Conservation (phyloP, 768 basidiomycete species). For the Daedaleopsis nitida region DNA sequence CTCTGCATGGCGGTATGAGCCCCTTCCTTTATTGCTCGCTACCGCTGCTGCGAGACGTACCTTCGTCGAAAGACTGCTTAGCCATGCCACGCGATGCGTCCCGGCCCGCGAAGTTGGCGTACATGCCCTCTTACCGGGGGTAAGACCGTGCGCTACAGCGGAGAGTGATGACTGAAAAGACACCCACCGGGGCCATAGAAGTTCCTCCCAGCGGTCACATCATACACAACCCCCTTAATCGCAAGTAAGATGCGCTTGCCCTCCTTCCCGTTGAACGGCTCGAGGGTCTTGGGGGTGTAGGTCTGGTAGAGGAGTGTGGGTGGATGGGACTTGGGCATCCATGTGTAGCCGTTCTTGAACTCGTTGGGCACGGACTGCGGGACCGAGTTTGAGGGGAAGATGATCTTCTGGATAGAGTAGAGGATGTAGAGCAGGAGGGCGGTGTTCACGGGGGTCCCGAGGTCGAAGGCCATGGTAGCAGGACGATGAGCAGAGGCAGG, state of each 20-base stretch:
- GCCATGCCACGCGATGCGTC: slow-evolving; percentile 98
- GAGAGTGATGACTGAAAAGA: neutral
- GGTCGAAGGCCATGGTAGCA: slow-evolving; percentile 40
- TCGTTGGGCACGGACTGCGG: slow-evolving; percentile 58
- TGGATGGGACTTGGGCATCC: slow-evolving; percentile 85
- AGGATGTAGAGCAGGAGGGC: slow-evolving; percentile 77
- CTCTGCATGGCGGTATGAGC: slow-evolving; percentile 44
- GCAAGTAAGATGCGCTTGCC: slow-evolving; percentile 80
- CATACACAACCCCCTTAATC: slow-evolving; percentile 88
- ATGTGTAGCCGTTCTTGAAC: slow-evolving; percentile 86
- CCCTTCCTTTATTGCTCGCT: neutral
- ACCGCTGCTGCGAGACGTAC: slow-evolving; percentile 38
- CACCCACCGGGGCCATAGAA: slow-evolving; percentile 94
- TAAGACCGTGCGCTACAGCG: neutral
- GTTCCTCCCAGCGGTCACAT: slow-evolving; percentile 83
- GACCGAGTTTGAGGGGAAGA: slow-evolving; percentile 65
- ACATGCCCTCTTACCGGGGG: slow-evolving; percentile 75
- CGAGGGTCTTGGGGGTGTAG: slow-evolving; percentile 78
- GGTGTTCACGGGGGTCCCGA: slow-evolving; percentile 78
- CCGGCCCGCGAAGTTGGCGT: slow-evolving; percentile 95
- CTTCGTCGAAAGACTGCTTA: slow-evolving; percentile 93
- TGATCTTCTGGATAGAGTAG: slow-evolving; percentile 71
- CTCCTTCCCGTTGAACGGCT: slow-evolving; percentile 63
- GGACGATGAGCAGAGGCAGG: neutral
- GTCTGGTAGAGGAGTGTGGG: slow-evolving; percentile 75